Conservation (phyloP, 495 filamentous ascomycete species). For the Penicillium riverlandense region DNA sequence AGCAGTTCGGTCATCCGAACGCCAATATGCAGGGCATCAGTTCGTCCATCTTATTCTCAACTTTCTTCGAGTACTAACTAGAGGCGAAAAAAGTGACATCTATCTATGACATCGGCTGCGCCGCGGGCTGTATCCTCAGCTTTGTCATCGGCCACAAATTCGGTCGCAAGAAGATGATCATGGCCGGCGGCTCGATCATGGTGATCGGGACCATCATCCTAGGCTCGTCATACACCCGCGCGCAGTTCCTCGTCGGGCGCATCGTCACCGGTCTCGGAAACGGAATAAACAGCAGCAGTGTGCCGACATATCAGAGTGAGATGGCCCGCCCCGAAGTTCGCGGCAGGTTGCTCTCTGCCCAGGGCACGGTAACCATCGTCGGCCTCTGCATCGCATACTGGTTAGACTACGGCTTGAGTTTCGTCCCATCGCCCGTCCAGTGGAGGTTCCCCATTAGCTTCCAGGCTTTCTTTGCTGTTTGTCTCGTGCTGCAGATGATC, state of each 20-base stretch:
- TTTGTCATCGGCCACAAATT: conserved; percentile 34
- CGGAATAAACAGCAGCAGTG: conserved; percentile 43
- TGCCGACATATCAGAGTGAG: conserved; percentile 41
- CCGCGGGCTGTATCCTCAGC: conserved; percentile 33
- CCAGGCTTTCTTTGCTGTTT: conserved; percentile 51
- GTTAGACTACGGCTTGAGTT: conserved; percentile 53
- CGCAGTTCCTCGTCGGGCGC: conserved; percentile 44
- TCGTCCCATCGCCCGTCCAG: conserved; percentile 35
- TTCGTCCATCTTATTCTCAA: not conserved
- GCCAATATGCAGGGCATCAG: conserved; percentile 33
- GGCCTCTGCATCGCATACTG: conserved; percentile 39
- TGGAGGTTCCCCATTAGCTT: conserved; percentile 55
- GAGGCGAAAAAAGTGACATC: conserved; percentile 19
- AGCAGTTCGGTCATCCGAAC: conserved; percentile 30
- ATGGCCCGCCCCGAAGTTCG: conserved; percentile 52
- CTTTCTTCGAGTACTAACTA: too few relatives aligned
- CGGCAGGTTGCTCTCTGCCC: conserved; percentile 51
- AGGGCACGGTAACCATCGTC: conserved; percentile 34
- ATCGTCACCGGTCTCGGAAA: conserved; percentile 44
- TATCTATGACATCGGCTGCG: conserved; percentile 41
- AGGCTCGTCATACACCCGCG: conserved; percentile 37
- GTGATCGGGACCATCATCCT: conserved; percentile 33
- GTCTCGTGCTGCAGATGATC: conserved; percentile 47
- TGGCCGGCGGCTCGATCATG: conserved; percentile 34
- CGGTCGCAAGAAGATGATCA: conserved; percentile 38